Evolutionary conservation across 805 yeast genomes (phyloP).

Genomic region (Ogataea degrootiae): DNA sequence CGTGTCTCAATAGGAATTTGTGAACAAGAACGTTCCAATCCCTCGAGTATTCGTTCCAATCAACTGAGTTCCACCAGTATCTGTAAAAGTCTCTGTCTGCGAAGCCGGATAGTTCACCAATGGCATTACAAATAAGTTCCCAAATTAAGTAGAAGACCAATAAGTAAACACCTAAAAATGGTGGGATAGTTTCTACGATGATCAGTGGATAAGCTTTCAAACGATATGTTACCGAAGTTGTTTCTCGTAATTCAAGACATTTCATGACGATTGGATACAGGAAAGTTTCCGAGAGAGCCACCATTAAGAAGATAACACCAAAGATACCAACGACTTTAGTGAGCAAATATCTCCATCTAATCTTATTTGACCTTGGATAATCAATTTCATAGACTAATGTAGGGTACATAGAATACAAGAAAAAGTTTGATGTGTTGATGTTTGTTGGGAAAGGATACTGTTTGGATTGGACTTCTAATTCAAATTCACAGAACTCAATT

Average conservation of each 20-base stretch:
- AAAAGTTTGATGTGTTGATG: slow-evolving; percentile 59
- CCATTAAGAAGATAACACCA: slow-evolving; percentile 82
- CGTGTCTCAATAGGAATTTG: slow-evolving; percentile 83
- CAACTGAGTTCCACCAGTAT: slow-evolving; percentile 95
- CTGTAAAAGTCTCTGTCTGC: slow-evolving; percentile 93
- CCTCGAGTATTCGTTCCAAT: slow-evolving; percentile 91
- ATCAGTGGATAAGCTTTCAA: slow-evolving; percentile 49
- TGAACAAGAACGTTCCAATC: slow-evolving; percentile 96
- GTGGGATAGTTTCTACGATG: slow-evolving; percentile 70
- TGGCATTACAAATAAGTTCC: slow-evolving; percentile 87
- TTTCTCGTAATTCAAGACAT: slow-evolving; percentile 48
- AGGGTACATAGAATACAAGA: slow-evolving; percentile 83
- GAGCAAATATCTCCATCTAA: slow-evolving; percentile 65
- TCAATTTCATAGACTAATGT: slow-evolving; percentile 79
- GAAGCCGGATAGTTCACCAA: slow-evolving; percentile 82
- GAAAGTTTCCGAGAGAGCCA: slow-evolving; percentile 67
- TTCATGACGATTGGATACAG: slow-evolving; percentile 69
- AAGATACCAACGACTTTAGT: slow-evolving; percentile 75
- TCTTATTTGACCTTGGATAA: slow-evolving; percentile 67
- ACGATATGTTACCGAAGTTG: slow-evolving; percentile 42
- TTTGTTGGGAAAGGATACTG: slow-evolving; percentile 62
- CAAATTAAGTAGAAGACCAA: slow-evolving; percentile 85
- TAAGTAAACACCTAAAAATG: slow-evolving; percentile 70
- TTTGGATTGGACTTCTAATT: slow-evolving; percentile 54
- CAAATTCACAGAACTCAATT: slow-evolving; percentile 66